Base-by-base conservation (phyloP, 768 basidiomycete species). In the Auricularia cornea region DNA sequence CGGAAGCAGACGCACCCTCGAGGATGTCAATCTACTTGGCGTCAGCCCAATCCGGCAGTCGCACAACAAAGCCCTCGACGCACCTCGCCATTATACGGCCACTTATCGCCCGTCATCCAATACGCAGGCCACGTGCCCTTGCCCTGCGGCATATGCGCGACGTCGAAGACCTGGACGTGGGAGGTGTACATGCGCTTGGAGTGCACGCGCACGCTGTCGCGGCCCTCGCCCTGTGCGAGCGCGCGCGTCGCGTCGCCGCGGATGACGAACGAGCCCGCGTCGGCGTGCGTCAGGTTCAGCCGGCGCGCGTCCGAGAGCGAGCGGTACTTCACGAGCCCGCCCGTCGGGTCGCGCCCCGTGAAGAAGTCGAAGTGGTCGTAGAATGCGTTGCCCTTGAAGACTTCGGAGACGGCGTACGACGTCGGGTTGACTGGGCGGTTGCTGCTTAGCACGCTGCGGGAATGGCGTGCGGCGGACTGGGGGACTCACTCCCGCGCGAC, bases 141-240 rank as follows among this genome's bases (percentile, higher is more conserved):
- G 2, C 75, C 77, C 28, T 69, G 63, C 1, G 78, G 77, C 74
- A 78, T 77, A 41, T 75, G 73, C 2, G 56, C 65, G 29, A 78
- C 72, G 63, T 78, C 77, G 35, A 76, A 77, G 70, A 63, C 35
- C 70, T 66, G 83, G 83, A 86, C 76, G 33, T 80, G 78, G 28
- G 78, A 83, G 10, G 74, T 77, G 66, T 81, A 87, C 41, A 75
- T 71, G 61, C 82, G 81, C 66, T 82, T 81, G 18, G 83, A 83
- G 62, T 72, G 72, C 54, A 88, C 69, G 48, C 86, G 77, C 63
- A 87, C 81, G 32, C 83, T 84, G 68, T 85, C 79, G 40, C 87
- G 75, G 3, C 85, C 85, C 30, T 82, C 74, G 1, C 82, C 84
- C 2, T 82, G 35, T 63, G 68, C 72, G 26, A 88, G 75, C 11